Evolutionary conservation across 768 basidiomycete species (phyloP), one percentile per base, ranked within the genome.

Genomic region (Auricularia cornea): DNA sequence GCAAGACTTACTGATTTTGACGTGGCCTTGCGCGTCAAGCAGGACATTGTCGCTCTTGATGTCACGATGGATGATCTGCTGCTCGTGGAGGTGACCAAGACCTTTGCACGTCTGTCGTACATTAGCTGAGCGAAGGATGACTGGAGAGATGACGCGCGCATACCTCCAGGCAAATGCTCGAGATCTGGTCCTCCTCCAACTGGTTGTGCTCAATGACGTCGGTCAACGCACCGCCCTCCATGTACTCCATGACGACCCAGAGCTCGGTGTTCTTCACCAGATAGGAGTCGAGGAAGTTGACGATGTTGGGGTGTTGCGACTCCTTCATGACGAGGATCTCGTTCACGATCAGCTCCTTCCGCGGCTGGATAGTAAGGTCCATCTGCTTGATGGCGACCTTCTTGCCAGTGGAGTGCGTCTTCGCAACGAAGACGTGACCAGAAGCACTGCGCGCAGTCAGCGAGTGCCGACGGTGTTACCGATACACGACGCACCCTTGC

Each of bases 311-410:
- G 73, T 97, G 94, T 66, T 94, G 92, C 30, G 92, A 94, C 75
- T 95, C 97, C 74, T 94, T 96, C 96, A 99, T 98, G 68, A 99
- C 97, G 65, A 98, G 79, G 68, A 97, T 98, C 75, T 98, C 94
- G 70, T 98, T 98, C 62, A 97, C 94, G 72, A 98, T 96, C 60
- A 97, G 82, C 78, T 99, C 96, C 77, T 98, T 99, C 65, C 96
- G 81, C 23, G 95, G 96, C 70, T 96, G 94, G 71, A 93, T 91
- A 26, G 92, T 83, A 44, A 97, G 80, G 75, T 98, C 94, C 94
- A 97, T 97, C 80, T 97, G 94, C 79, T 98, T 98, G 79, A 98
- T 96, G 2, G 94, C 94, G 12, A 97, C 92, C 75, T 94, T 95
- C 76, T 85, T 88, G 60, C 90, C 88, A 3, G 83, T 90, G 4